phyloP scores from a whole-genome alignment of 1,139 yeast species.

The Sugiyamaella sp. region DNA sequence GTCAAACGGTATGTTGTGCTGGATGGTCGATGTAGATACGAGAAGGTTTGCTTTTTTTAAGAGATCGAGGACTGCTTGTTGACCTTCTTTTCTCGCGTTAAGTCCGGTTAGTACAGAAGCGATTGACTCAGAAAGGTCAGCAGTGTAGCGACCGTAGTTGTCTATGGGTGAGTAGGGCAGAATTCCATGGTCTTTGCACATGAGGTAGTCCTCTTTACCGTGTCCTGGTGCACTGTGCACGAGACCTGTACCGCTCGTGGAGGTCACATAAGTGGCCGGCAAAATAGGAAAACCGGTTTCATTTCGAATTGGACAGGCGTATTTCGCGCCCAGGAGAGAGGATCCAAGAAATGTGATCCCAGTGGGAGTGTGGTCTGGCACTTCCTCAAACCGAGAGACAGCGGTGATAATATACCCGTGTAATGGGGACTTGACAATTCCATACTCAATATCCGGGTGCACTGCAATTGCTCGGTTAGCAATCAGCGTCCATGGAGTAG shows the following conservation, averaged over 20 bases:
- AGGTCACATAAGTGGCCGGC: conserved; percentile 81
- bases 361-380: conserved; percentile 24
- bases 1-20: conserved; percentile 92
- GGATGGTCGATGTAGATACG: conserved; percentile 53
- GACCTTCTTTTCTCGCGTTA: conserved; percentile 65
- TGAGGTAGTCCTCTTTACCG: conserved; percentile 88
- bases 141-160: conserved; percentile 64
- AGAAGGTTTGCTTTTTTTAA: conserved; percentile 53
- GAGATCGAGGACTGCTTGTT: conserved; percentile 50
- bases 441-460: conserved; percentile 61
- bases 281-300: conserved; percentile 57
- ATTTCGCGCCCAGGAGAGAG: conserved; percentile 50
- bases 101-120: conserved; percentile 50
- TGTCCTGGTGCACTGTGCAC: conserved; percentile 99
- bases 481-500: conserved; percentile 97
- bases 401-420: conserved; percentile 44
- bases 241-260: conserved; percentile 86
- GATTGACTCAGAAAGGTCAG: conserved; percentile 52
- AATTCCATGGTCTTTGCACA: conserved; percentile 62
- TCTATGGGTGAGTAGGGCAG: conserved; percentile 78
- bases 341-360: conserved; percentile 47
- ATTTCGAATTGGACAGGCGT: conserved; percentile 60
- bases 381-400: conserved; percentile 28
- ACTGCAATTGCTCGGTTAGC: conserved; percentile 85
- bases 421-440: conserved; percentile 44